Percentiles rank a stretch among this genome's conserved stretches.
These are phyloP conservation scores for Wallacemonas sp. DNA, from an alignment of 208 protist species.

Conservation along the genomic window DNA sequence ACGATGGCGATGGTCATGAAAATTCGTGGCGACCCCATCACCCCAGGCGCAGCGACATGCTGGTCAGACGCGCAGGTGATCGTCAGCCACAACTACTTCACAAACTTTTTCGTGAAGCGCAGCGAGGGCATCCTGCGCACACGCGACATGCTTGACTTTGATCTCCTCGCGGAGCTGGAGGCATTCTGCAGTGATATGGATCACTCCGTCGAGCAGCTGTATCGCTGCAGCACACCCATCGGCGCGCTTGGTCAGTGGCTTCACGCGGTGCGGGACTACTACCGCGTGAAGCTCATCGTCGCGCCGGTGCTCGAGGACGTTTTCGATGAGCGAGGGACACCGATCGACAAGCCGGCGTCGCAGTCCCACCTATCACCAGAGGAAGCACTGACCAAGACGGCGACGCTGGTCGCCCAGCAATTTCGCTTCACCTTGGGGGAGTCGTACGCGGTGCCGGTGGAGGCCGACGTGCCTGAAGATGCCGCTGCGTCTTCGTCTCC, in stretches of 20 bases:
- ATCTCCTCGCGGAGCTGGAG: constrained; percentile 47
- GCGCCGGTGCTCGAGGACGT: constrained; percentile 34
- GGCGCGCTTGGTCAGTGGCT: constrained; percentile 69
- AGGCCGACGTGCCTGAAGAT: neutral
- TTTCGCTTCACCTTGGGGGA: constrained; percentile 2
- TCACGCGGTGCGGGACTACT: constrained; percentile 52
- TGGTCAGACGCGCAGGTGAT: constrained; percentile 66
- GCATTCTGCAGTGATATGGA: constrained; percentile 45
- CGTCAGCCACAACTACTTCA: constrained; percentile 73
- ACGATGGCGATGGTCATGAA: constrained; percentile 68
- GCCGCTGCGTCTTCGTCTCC: neutral
- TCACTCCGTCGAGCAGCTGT: constrained; percentile 41
- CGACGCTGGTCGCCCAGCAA: neutral
- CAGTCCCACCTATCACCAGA: neutral
- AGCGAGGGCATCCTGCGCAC: constrained; percentile 48
- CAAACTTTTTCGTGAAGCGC: constrained; percentile 66
- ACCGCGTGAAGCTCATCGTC: constrained; percentile 48
- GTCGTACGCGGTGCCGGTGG: neutral
- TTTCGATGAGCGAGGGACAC: constrained; percentile 1
- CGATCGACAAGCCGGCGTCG: neutral
- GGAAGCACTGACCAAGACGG: neutral
- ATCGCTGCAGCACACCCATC: constrained; percentile 43
- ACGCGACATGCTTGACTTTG: constrained; percentile 35
- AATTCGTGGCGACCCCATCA: constrained; percentile 40
- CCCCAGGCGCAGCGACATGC: neutral